Evolutionary conservation across 441 rosid genomes (phyloP).

Genomic region (Erodium texanum): DNA sequence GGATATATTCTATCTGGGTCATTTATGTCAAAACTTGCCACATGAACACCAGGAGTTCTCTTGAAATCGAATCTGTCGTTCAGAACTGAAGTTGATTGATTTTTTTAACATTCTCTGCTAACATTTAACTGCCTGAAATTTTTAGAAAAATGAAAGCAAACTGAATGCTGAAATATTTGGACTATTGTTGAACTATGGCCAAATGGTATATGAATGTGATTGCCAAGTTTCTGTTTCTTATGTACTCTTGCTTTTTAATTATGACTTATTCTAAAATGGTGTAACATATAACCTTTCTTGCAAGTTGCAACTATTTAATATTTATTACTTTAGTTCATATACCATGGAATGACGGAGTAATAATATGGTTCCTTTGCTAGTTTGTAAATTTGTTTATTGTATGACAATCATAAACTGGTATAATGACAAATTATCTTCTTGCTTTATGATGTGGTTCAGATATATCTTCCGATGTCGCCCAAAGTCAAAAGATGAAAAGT

Average conservation of each 20-base stretch:
- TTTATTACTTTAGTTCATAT: not conserved
- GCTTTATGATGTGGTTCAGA: constrained; percentile 27
- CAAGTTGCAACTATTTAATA: too few species aligned
- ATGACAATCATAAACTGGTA: not conserved
- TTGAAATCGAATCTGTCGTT: not conserved
- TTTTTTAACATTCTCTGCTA: not conserved
- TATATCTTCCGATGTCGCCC: constrained; percentile 74
- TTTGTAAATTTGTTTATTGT: not conserved
- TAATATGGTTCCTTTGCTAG: not conserved
- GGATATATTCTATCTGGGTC: not conserved
- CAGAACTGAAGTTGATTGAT: not conserved
- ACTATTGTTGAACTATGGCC: not conserved
- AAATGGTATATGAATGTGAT: not conserved
- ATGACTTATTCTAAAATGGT: not conserved
- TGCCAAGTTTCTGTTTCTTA: not conserved
- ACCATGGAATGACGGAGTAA: not conserved
- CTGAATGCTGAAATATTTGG: not conserved
- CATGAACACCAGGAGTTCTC: not conserved
- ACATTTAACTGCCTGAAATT: not conserved
- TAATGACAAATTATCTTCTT: not conserved
- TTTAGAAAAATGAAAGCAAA: not conserved
- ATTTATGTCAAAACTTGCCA: not conserved
- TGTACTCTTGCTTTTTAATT: not conserved
- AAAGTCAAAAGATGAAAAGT: constrained; percentile 46
- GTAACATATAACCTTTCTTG: not conserved